These are phyloP conservation scores for Quercus phellos DNA, from an alignment of 331 rosid species.

Conservation along the genomic window DNA sequence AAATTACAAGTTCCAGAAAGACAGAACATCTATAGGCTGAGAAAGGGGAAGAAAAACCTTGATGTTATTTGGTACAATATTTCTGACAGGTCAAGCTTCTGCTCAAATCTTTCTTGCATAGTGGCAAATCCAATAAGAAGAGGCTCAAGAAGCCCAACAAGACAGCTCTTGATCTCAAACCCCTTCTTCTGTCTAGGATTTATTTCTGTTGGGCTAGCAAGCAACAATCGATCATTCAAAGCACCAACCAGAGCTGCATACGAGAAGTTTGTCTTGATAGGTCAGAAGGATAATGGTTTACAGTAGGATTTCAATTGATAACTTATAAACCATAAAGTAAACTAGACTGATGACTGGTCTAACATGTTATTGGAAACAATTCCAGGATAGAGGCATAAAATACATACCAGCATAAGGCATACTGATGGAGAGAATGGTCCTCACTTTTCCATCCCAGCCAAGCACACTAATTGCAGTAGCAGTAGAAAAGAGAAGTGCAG, in stretches of 20 bases:
- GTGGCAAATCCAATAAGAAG: conserved; percentile 95
- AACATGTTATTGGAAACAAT: neutral
- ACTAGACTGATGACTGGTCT: neutral
- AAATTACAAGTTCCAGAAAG: neutral
- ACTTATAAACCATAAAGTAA: neutral
- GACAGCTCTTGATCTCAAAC: conserved; percentile 90
- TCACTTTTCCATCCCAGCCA: conserved; percentile 98
- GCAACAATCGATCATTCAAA: conserved; percentile 80
- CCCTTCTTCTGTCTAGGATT: conserved; percentile 84
- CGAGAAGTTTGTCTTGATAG: conserved; percentile 22
- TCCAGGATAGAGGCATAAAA: conserved; percentile 8
- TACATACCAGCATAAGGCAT: conserved; percentile 75
- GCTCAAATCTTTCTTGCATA: conserved; percentile 91
- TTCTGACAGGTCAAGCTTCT: conserved; percentile 95
- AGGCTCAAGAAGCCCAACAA: conserved; percentile 98
- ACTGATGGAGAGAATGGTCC: conserved; percentile 81
- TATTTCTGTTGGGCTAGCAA: conserved; percentile 83
- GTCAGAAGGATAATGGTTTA: conserved; percentile 28
- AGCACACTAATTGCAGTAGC: conserved; percentile 79
- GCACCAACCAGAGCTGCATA: conserved; percentile 84
- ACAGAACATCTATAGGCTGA: neutral
- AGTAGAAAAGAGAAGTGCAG: conserved; percentile 94
- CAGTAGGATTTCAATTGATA: neutral
- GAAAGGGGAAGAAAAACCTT: conserved; percentile 47
- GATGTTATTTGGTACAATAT: conserved; percentile 92